Conservation (phyloP, 2,329 filamentous ascomycete genomes). For the Cytospora paraplurivora region DNA sequence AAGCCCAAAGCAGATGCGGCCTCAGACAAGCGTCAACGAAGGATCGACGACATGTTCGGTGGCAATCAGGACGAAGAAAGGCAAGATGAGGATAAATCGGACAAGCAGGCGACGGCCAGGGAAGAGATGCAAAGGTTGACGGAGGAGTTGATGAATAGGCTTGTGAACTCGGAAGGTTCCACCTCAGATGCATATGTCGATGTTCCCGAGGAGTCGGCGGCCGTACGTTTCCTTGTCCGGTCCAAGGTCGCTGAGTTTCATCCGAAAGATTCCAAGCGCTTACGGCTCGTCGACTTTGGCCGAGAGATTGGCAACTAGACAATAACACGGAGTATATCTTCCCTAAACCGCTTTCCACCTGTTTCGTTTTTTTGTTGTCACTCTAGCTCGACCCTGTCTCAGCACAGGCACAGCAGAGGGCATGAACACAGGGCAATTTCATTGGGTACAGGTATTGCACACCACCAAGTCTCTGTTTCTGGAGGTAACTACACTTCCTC, state of each 20-base stretch:
- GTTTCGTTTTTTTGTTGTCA: constrained; percentile 16
- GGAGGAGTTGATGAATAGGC: constrained; percentile 61
- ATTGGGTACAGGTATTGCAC: background rate
- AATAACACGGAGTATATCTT: constrained; percentile 5
- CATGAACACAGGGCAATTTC: background rate
- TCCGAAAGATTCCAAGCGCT: constrained; percentile 60
- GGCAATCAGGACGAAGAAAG: constrained; percentile 33
- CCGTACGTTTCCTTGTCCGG: constrained; percentile 63
- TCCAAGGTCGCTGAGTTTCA: constrained; percentile 69
- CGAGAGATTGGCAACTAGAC: constrained; percentile 59
- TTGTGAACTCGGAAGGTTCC: constrained; percentile 57
- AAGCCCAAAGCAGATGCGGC: constrained; percentile 44
- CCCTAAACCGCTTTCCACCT: constrained; percentile 6
- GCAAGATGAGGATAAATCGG: constrained; percentile 38
- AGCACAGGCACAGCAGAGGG: background rate
- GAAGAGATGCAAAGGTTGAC: constrained; percentile 62
- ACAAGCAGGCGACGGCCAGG: constrained; percentile 54
- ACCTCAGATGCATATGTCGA: constrained; percentile 60
- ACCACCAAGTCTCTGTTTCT: too few species aligned
- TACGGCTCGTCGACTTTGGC: constrained; percentile 66
- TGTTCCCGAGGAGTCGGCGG: constrained; percentile 62
- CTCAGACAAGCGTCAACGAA: constrained; percentile 55
- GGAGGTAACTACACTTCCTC: too few species aligned
- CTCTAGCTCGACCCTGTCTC: constrained; percentile 23
- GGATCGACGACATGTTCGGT: constrained; percentile 68